Base-by-base conservation (phyloP, 108 stramenopile species). In the Skeletonema menzelii region DNA sequence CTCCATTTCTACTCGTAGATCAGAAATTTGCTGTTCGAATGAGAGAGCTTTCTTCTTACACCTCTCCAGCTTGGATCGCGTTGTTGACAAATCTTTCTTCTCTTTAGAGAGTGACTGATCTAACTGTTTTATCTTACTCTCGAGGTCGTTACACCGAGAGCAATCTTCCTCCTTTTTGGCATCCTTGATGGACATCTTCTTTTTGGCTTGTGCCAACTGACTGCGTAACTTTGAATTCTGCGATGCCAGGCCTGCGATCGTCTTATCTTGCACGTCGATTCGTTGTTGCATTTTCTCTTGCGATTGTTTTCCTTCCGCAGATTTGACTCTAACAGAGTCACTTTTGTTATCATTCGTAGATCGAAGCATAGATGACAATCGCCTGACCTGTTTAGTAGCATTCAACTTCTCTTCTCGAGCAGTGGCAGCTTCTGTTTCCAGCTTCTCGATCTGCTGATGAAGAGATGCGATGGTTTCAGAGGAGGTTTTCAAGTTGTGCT, bases 201-300 rank as follows among this genome's bases (percentile, higher is more conserved):
- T n/a, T n/a, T n/a, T 69, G 4, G 32, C 20, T 27, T 30, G 53
- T 27, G 69, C 67, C 57, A 80, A 22, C 46, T 73, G 69, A n/a
- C 40, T 20, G 13, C 79, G 63, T 12, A 80, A 42, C 28, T 73
- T 73, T 8, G 64, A 66, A 37, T 80, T 80, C 60, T 69, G 72
- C 0, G 73, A 27, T 10, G 79, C 72, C 5, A 80, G 26, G 2
- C 79, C 79, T 24, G 68, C 61, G 4, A 80, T 73, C 0, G 79
- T 80, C n/a, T 70, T 73, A 28, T 80, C 70, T 10, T 73, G 73
- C 19, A 70, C 79, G 13, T 59, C 37, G 2, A 80, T 57, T 5
- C 79, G 67, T 31, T 73, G 60, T 49, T 73, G 59, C 34, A 69
- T 31, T 2, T 73, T 68, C 26, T 67, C 65, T 17, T 46, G 53